Evolutionary conservation across 108 stramenopile genomes (phyloP).

Genomic region (Cyclotella sp.): DNA sequence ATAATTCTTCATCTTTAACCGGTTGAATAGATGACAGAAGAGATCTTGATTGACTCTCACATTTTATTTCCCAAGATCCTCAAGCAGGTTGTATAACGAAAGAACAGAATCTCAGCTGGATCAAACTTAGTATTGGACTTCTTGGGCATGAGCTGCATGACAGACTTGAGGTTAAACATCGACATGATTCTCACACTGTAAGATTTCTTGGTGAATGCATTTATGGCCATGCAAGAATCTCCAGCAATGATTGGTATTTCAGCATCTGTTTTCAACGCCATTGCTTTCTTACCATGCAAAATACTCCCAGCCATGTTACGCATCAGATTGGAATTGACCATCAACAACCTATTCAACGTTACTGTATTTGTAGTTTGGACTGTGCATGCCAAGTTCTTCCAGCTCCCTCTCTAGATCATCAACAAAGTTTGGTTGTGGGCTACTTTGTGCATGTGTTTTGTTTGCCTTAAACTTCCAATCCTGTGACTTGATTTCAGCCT

Average conservation of each 20-base stretch:
- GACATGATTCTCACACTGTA: neutral
- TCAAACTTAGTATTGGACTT: neutral
- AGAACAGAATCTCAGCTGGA: neutral
- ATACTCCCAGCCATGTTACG: neutral
- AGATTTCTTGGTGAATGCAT: neutral
- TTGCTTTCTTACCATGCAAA: neutral
- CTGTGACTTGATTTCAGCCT: neutral
- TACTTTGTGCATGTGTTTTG: neutral
- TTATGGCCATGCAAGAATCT: no score
- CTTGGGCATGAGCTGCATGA: neutral
- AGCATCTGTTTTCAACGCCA: neutral
- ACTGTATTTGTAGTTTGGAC: neutral
- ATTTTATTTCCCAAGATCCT: neutral
- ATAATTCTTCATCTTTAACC: neutral
- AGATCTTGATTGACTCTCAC: neutral
- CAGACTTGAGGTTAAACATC: neutral
- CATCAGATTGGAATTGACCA: conserved; percentile 4
- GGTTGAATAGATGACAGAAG: neutral
- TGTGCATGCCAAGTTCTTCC: neutral
- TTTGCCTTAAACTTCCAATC: neutral
- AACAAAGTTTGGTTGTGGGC: neutral
- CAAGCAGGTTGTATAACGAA: neutral
- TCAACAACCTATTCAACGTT: neutral
- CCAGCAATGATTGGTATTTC: conserved; percentile 6
- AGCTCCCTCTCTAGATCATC: neutral